A percentile compares a stretch with the other conserved stretches of the same genome.
phyloP scores from a whole-genome alignment of 768 basidiomycete genomes.

The Scleroderma citrinum region DNA sequence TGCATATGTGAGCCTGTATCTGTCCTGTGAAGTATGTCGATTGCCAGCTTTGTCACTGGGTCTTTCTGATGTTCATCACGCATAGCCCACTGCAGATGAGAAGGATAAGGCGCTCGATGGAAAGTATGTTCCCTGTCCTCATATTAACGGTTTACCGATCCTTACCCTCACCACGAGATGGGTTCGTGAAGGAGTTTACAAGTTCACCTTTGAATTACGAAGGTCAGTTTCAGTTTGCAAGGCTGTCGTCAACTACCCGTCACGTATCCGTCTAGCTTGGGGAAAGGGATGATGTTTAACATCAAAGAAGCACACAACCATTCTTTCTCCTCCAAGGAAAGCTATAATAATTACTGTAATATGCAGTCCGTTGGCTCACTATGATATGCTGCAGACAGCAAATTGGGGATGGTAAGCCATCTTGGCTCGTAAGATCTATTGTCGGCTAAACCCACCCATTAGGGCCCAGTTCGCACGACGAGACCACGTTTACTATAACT shows the following conservation, averaged over 20 bases:
- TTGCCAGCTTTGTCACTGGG: background rate
- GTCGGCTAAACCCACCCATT: conserved; percentile 1
- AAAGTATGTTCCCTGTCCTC: conserved; percentile 34
- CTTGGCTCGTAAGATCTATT: background rate
- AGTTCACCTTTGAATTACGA: conserved; percentile 78
- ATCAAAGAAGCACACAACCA: conserved; percentile 79
- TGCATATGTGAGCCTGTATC: conserved; percentile 66
- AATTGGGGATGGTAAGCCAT: conserved; percentile 78
- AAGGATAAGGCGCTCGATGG: conserved; percentile 59
- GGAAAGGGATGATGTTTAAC: conserved; percentile 51
- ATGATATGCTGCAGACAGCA: conserved; percentile 48
- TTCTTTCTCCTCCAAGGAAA: conserved; percentile 66
- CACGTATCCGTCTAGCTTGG: conserved; percentile 18
- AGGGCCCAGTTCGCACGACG: conserved; percentile 79
- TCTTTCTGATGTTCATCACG: conserved; percentile 5
- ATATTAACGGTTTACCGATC: background rate
- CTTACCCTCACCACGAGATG: conserved; percentile 42
- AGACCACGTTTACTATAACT: conserved; percentile 62
- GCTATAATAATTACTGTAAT: conserved; percentile 7
- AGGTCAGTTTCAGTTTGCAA: conserved; percentile 38
- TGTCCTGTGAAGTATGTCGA: conserved; percentile 71
- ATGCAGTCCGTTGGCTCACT: conserved; percentile 7
- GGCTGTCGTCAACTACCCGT: background rate
- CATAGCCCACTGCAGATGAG: conserved; percentile 74
- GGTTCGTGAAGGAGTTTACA: conserved; percentile 81